phyloP scores from a whole-genome alignment of 2,329 filamentous ascomycete genomes.

The Aschersonia sp. region DNA sequence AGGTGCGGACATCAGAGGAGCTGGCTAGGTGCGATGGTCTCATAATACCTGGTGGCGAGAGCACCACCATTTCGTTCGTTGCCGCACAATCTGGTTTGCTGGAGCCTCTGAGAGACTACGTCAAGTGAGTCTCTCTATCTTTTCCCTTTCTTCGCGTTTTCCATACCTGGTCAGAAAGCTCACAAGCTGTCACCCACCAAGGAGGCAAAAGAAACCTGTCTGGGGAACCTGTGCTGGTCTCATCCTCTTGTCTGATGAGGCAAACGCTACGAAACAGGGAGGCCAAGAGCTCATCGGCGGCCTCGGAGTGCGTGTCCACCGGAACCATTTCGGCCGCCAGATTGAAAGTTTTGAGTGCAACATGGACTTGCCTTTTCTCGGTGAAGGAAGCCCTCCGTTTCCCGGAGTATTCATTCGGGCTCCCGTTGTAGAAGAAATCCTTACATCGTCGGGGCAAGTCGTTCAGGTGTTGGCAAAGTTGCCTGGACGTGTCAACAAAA shows the following conservation, averaged over 20 bases:
- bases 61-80: constrained; percentile 82
- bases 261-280: constrained; percentile 76
- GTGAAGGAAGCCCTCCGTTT: constrained; percentile 31
- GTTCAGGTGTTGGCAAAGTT: constrained; percentile 40
- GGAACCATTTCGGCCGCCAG: constrained; percentile 92
- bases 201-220: constrained; percentile 61
- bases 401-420: constrained; percentile 86
- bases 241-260: constrained; percentile 77
- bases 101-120: constrained; percentile 74
- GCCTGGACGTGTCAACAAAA: constrained; percentile 23
- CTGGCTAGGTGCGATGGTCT: constrained; percentile 65
- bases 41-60: constrained; percentile 87
- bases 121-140: constrained; percentile 48
- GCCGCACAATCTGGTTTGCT: constrained; percentile 69
- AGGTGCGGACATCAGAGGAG: constrained; percentile 65
- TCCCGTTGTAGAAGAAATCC: constrained; percentile 75
- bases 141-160: neutral
- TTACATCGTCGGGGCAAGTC: constrained; percentile 26
- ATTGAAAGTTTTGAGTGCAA: constrained; percentile 77
- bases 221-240: constrained; percentile 96
- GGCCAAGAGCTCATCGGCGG: constrained; percentile 91
- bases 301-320: constrained; percentile 75
- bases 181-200: constrained; percentile 16
- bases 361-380: constrained; percentile 58
- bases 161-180: neutral